Evolutionary conservation across 805 yeast genomes (phyloP).

Genomic region (Candida parachauliodes): DNA sequence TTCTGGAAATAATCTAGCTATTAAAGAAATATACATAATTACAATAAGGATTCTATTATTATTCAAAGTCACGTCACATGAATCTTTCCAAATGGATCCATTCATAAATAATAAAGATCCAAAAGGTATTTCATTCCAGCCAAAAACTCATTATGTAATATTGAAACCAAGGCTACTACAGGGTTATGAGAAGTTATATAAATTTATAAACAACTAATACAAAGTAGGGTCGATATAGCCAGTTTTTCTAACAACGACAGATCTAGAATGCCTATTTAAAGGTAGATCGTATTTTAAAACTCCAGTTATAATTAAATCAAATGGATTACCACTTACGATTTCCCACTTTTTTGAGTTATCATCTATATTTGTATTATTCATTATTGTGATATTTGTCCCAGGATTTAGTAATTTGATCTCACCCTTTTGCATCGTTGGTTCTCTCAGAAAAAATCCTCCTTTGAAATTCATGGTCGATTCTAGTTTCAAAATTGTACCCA

Average conservation of each 20-base stretch:
- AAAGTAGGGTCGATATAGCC: slow-evolving; percentile 51
- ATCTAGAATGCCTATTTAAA: slow-evolving; percentile 45
- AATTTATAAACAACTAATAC: slow-evolving; percentile 2
- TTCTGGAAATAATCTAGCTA: slow-evolving; percentile 62
- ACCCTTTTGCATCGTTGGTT: slow-evolving; percentile 55
- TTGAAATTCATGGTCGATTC: slow-evolving; percentile 73
- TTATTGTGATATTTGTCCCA: slow-evolving; percentile 44
- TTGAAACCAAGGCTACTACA: slow-evolving; percentile 18
- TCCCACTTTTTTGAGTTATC: slow-evolving; percentile 65
- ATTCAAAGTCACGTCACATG: slow-evolving; percentile 48
- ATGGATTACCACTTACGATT: slow-evolving; percentile 69
- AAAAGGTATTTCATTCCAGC: slow-evolving; percentile 61
- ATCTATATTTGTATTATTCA: slow-evolving; percentile 1
- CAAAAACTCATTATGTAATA: slow-evolving; percentile 35
- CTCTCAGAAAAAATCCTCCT: slow-evolving; percentile 73
- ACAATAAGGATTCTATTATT: slow-evolving; percentile 49
- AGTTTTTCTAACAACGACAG: slow-evolving; percentile 59
- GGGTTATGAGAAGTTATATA: slow-evolving; percentile 5
- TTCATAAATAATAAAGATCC: slow-evolving; percentile 50
- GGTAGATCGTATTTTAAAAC: slow-evolving; percentile 75
- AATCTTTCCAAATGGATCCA: slow-evolving; percentile 44
- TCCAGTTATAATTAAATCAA: slow-evolving; percentile 82
- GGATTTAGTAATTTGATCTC: slow-evolving; percentile 73
- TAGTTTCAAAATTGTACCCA: slow-evolving; percentile 64
- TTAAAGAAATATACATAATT: slow-evolving; percentile 59